Evolutionary conservation across 352 stramenopile genomes (phyloP), one percentile per base, ranked within the genome.

Genomic region (Pythium brachiatum): DNA sequence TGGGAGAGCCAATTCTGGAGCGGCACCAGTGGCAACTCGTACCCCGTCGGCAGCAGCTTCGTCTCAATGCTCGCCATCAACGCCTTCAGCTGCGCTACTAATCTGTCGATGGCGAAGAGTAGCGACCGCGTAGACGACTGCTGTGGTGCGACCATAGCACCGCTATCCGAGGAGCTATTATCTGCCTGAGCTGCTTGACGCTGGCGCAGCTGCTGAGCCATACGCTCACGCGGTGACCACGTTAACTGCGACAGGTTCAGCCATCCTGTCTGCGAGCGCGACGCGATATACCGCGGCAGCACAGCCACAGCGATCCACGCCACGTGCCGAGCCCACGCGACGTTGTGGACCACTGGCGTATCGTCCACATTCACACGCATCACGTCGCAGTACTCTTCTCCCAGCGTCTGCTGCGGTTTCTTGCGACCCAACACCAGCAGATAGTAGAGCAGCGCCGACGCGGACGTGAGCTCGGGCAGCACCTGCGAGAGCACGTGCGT

Each of bases 351-450:
- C 0, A 25, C 31, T 0, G 55, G 11, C 16, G 26, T 16, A 3
- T 23, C 23, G n/a, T 64, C 38, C 0, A 47, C 39, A 7, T 72
- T 74, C 23, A 94, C 79, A 32, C 85, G 85, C 47, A 94, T 77
- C 13, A 94, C 74, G 52, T 94, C 86, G 46, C 87, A 94, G 61
- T 90, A 96, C 52, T 96, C 87, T 60, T 96, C 87, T 9, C 87
- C 87, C n/a, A 96, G 74, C 36, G 85, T 94, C 57, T 96, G 87
- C 56, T 86, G 74, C 34, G 85, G 81, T 50, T 78, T 78, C 53
- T 73, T 73, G 47, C 64, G 53, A 6, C 81, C 75, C 16, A 94
- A 71, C 48, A 74, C 79, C 27, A 90, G 67, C 61, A 77, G 46
- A 53, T 83, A 79, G 31, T 94, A 94, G 48, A 94, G 78, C 64